phyloP scores from a whole-genome alignment of 345 rosid genomes.

The Durio zibethinus region DNA sequence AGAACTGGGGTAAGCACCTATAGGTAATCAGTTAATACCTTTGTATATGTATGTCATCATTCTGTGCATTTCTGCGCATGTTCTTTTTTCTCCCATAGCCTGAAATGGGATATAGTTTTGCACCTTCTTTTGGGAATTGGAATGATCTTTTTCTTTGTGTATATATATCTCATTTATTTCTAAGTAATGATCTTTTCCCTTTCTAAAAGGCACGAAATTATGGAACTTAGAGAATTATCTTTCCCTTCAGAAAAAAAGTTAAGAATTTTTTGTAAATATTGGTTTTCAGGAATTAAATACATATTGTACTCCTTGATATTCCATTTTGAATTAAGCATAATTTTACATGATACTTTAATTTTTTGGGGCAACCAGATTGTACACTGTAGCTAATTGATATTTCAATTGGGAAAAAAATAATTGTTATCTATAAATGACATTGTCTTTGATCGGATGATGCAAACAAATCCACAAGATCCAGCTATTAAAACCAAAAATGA shows the following conservation, averaged over 20 bases:
- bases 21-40: neutral
- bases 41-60: neutral
- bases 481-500: neutral
- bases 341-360: neutral
- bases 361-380: neutral
- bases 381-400: neutral
- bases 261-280: neutral
- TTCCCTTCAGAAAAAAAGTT: neutral
- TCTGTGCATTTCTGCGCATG: neutral
- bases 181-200: neutral
- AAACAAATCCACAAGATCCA: neutral
- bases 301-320: neutral
- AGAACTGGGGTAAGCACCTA: constrained; percentile 79
- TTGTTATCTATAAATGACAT: neutral
- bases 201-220: neutral
- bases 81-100: neutral
- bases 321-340: neutral
- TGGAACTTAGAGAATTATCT: neutral
- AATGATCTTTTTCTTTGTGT: neutral
- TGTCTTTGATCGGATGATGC: neutral
- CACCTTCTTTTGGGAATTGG: neutral
- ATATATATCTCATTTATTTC: neutral
- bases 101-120: neutral
- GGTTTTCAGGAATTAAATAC: neutral
- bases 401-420: neutral